phyloP scores from a whole-genome alignment of 768 basidiomycete genomes.

The Tubosaeta brunneosetosa region DNA sequence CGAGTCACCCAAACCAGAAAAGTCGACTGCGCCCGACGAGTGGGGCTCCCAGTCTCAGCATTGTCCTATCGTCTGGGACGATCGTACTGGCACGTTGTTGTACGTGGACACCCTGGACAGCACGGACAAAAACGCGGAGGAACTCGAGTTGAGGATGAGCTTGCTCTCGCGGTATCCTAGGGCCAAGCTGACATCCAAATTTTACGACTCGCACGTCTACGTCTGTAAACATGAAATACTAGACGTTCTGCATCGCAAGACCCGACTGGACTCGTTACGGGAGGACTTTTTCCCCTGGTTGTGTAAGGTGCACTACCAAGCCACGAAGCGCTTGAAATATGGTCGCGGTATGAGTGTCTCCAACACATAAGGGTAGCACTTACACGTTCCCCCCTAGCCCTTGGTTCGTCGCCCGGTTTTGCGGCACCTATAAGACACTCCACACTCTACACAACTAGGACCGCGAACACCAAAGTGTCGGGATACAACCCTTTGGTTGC shows the following conservation, averaged over 20 bases:
- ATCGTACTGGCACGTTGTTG: conserved; percentile 58
- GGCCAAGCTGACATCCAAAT: conserved; percentile 57
- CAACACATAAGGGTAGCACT: background rate
- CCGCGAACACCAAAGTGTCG: conserved; percentile 13
- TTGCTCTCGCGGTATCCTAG: conserved; percentile 76
- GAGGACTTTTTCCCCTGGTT: conserved; percentile 94
- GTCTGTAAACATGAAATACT: conserved; percentile 75
- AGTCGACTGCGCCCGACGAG: conserved; percentile 55
- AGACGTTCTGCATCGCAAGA: conserved; percentile 63
- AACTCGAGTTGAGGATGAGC: conserved; percentile 71
- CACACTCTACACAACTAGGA: conserved; percentile 36
- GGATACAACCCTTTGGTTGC: background rate
- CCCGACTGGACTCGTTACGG: conserved; percentile 72
- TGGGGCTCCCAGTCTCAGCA: conserved; percentile 51
- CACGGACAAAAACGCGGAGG: conserved; percentile 61
- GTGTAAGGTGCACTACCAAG: conserved; percentile 78
- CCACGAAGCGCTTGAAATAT: conserved; percentile 55
- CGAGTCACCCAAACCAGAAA: conserved; percentile 45
- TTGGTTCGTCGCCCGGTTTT: conserved; percentile 42
- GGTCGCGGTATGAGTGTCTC: conserved; percentile 39
- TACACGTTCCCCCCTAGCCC: conserved; percentile 30
- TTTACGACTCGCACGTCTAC: conserved; percentile 89
- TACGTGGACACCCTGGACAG: conserved; percentile 71
- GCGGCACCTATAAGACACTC: conserved; percentile 48
- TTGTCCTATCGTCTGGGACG: conserved; percentile 65